phyloP scores from a whole-genome alignment of 2,329 filamentous ascomycete species.

The Aaosphaeria arxii region DNA sequence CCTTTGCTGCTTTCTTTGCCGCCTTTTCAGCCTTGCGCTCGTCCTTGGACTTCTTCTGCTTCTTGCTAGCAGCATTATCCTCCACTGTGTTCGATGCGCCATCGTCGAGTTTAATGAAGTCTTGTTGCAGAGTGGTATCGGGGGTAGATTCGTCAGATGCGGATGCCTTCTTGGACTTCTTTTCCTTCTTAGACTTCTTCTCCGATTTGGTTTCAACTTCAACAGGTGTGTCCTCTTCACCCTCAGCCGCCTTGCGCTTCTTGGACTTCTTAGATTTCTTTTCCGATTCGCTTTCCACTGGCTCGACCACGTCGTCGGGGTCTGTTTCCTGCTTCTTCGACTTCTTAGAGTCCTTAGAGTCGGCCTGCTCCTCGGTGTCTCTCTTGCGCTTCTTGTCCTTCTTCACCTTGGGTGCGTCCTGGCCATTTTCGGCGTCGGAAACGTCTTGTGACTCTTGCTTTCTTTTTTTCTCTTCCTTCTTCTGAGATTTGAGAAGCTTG shows the following conservation, averaged over 20 bases:
- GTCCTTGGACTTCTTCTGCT: not conserved
- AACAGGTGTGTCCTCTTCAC: not conserved
- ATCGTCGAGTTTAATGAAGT: not conserved
- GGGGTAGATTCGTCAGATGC: not conserved
- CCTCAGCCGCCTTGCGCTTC: constrained; percentile 11
- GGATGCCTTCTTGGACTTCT: constrained; percentile 1
- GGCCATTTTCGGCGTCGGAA: not conserved
- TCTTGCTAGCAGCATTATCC: not conserved
- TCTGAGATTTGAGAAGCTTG: not conserved
- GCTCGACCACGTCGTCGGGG: not conserved
- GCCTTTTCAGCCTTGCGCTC: constrained; percentile 11
- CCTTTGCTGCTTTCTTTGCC: constrained; percentile 14
- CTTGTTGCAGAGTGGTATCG: not conserved
- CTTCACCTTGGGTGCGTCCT: constrained; percentile 4
- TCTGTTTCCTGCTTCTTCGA: constrained; percentile 1
- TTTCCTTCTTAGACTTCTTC: constrained; percentile 20
- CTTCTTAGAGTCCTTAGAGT: constrained; percentile 1
- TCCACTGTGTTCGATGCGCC: not conserved
- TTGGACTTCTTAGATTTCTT: constrained; percentile 34
- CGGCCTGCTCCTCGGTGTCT: constrained; percentile 16
- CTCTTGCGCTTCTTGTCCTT: constrained; percentile 36
- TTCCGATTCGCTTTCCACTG: constrained; percentile 1
- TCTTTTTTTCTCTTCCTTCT: not conserved
- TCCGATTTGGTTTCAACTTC: constrained; percentile 9
- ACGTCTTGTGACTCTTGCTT: not conserved